phyloP scores from a whole-genome alignment of 106 monocot species.

The Dactylorhiza incarnata region DNA sequence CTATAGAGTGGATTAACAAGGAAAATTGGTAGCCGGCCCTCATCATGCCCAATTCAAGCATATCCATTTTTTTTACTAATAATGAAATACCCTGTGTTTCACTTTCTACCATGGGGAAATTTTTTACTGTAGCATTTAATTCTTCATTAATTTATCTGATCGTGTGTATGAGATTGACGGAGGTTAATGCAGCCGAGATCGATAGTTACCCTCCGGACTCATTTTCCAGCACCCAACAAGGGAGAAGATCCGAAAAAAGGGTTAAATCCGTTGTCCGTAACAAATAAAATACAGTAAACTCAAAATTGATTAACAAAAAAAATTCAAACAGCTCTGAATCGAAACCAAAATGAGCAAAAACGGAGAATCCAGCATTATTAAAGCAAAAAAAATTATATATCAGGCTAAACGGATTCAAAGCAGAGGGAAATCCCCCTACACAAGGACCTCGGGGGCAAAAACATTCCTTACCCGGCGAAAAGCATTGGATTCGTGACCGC shows the following conservation, averaged over 20 bases:
- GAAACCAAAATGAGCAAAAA: neutral
- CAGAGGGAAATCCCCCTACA: neutral
- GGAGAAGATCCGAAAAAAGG: neutral
- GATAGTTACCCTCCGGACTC: too few relatives aligned
- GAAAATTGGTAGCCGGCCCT: too few relatives aligned
- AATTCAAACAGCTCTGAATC: neutral
- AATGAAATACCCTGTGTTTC: too few relatives aligned
- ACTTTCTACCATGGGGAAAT: too few relatives aligned
- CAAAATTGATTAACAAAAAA: neutral
- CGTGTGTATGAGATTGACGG: too few relatives aligned
- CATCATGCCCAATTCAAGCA: too few relatives aligned
- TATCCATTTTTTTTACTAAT: too few relatives aligned
- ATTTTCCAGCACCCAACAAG: too few relatives aligned
- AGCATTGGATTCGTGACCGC: conserved; percentile 41
- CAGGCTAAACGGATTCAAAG: neutral
- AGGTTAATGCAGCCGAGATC: too few relatives aligned
- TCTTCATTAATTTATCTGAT: too few relatives aligned
- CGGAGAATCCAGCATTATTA: neutral
- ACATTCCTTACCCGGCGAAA: conserved; percentile 45
- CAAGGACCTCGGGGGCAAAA: neutral
- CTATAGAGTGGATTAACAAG: too few relatives aligned
- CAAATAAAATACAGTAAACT: neutral
- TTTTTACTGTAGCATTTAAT: too few relatives aligned
- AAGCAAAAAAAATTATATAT: neutral
- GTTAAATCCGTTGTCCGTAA: neutral